phyloP scores from a whole-genome alignment of 2,329 filamentous ascomycete species.

The Fusarium pininemorale region DNA sequence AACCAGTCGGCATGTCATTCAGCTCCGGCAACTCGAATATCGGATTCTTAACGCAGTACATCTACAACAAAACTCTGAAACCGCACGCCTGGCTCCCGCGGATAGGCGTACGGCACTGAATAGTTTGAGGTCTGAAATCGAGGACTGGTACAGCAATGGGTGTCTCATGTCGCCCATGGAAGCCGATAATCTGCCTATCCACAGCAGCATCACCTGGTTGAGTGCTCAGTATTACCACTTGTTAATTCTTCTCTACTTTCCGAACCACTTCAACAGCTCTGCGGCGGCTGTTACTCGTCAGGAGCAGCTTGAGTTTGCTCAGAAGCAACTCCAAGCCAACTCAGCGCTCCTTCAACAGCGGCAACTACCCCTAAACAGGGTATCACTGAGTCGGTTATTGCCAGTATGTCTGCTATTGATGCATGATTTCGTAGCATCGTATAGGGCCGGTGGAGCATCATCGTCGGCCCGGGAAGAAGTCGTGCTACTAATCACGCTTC shows the following conservation, averaged over 20 bases:
- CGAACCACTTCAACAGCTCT: constrained; percentile 51
- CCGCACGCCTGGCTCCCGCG: constrained; percentile 43
- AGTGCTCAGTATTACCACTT: constrained; percentile 56
- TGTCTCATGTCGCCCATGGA: constrained; percentile 55
- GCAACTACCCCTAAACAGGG: constrained; percentile 54
- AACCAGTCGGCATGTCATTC: constrained; percentile 56
- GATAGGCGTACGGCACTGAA: constrained; percentile 47
- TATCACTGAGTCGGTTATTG: constrained; percentile 52
- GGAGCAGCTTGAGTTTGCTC: constrained; percentile 51
- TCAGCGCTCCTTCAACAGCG: constrained; percentile 54
- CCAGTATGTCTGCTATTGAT: constrained; percentile 51
- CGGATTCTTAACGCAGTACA: constrained; percentile 51
- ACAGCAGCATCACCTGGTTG: constrained; percentile 56
- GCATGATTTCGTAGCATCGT: constrained; percentile 41
- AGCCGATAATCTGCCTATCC: constrained; percentile 55
- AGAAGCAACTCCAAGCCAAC: constrained; percentile 54
- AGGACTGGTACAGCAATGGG: constrained; percentile 58
- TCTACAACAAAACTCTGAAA: constrained; percentile 43
- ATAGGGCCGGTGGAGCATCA: constrained; percentile 23
- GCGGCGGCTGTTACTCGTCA: constrained; percentile 42
- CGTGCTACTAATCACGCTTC: constrained; percentile 45
- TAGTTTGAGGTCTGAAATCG: constrained; percentile 53
- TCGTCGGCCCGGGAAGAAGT: constrained; percentile 50
- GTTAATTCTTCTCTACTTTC: constrained; percentile 55
- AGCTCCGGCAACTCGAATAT: constrained; percentile 55